These are phyloP conservation scores for Dioscorea cayenensis DNA, from an alignment of 116 monocot species.

Conservation along the genomic window DNA sequence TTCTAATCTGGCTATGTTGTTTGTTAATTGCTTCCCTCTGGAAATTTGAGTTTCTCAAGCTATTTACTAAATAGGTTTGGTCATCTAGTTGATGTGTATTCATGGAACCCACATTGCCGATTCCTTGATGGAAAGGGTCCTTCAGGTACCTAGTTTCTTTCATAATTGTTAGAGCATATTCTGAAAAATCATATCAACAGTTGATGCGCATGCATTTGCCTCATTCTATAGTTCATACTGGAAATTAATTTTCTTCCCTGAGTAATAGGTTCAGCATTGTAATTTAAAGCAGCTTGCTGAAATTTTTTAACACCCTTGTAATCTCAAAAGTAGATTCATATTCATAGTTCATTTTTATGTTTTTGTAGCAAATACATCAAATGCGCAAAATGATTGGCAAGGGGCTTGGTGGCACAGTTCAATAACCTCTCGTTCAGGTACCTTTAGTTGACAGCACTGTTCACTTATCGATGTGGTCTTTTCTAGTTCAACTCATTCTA, in stretches of 20 bases:
- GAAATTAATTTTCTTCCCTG: too few relatives aligned
- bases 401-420: slow-evolving; percentile 97
- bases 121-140: slow-evolving; percentile 72
- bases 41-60: neutral
- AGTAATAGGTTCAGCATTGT: too few relatives aligned
- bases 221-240: too few relatives aligned
- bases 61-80: slow-evolving; percentile 52
- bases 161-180: neutral
- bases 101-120: slow-evolving; percentile 94
- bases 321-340: too few relatives aligned
- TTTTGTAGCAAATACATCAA: slow-evolving; percentile 63
- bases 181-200: too few relatives aligned
- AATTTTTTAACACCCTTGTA: too few relatives aligned
- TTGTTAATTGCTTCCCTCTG: neutral
- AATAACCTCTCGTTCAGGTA: slow-evolving; percentile 61
- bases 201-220: too few relatives aligned
- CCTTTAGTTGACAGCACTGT: neutral
- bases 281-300: too few relatives aligned
- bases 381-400: slow-evolving; percentile 91
- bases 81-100: slow-evolving; percentile 85
- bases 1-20: neutral
- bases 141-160: slow-evolving; percentile 39
- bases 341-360: neutral
- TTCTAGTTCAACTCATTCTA: too few relatives aligned
- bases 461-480: too few relatives aligned